phyloP scores from a whole-genome alignment of 768 basidiomycete genomes.

The Crassisporium funariophilum region DNA sequence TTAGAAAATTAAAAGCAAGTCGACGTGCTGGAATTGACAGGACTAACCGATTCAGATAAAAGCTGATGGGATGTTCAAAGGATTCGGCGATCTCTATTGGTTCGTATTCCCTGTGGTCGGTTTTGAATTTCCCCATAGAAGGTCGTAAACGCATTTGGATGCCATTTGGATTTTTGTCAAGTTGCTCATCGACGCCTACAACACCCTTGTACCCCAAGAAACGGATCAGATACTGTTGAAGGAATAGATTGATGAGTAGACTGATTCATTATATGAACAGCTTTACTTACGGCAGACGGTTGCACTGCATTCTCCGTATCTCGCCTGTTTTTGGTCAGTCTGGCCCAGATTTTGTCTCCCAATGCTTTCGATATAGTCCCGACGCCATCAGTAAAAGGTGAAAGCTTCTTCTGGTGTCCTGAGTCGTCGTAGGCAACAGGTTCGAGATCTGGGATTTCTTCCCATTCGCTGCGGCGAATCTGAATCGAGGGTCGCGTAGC shows the following conservation, averaged over 20 bases:
- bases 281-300: conserved; percentile 61
- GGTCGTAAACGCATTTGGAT: conserved; percentile 69
- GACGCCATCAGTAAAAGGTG: conserved; percentile 74
- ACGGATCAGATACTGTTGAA: conserved; percentile 71
- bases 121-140: conserved; percentile 79
- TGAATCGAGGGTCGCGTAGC: conserved; percentile 75
- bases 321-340: conserved; percentile 47
- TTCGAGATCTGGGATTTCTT: conserved; percentile 60
- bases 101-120: conserved; percentile 46
- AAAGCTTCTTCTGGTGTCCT: too few species aligned
- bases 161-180: conserved; percentile 46
- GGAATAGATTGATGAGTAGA: conserved; percentile 8
- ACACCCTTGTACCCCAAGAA: conserved; percentile 86
- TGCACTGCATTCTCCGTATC: conserved; percentile 35
- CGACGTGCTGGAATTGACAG: neutral
- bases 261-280: neutral
- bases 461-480: conserved; percentile 61
- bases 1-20: neutral
- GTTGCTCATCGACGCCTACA: conserved; percentile 62
- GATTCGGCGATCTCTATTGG: conserved; percentile 75
- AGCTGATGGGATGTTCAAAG: conserved; percentile 58
- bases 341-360: conserved; percentile 59
- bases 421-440: too few species aligned
- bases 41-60: conserved; percentile 72
- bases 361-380: conserved; percentile 73